These are phyloP conservation scores for Trametes versicolor DNA, from an alignment of 1,284 basidiomycete genomes.

Conservation along the genomic window DNA sequence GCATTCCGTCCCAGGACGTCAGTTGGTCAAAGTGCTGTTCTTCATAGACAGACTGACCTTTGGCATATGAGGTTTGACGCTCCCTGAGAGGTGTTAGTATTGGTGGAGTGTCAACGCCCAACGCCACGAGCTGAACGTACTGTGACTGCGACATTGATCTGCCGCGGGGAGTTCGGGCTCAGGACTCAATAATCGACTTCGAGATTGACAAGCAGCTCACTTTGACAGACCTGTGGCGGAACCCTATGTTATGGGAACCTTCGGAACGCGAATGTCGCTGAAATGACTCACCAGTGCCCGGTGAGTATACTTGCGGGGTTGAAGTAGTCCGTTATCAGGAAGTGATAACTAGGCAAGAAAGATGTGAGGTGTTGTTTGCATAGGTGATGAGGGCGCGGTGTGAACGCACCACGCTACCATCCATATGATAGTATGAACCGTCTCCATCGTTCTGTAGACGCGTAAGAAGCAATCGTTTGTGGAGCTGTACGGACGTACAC, in stretches of 20 bases:
- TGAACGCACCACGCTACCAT: conserved; percentile 16
- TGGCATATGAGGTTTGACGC: conserved; percentile 16
- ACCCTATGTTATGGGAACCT: background rate
- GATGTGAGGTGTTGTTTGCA: background rate
- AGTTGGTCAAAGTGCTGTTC: background rate
- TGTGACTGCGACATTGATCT: conserved; percentile 13
- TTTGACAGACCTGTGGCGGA: conserved; percentile 6
- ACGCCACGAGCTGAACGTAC: background rate
- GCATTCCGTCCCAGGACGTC: background rate
- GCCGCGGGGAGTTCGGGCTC: background rate
- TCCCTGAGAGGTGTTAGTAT: conserved; percentile 9
- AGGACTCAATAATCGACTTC: background rate
- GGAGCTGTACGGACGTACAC: background rate
- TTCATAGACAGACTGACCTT: background rate
- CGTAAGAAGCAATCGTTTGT: background rate
- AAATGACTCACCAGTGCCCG: conserved; percentile 6
- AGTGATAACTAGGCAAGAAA: conserved; percentile 8
- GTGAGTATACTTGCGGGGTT: conserved; percentile 8
- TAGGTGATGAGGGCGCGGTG: too few species aligned
- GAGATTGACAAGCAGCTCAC: background rate
- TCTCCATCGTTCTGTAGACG: conserved; percentile 1
- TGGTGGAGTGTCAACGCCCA: background rate
- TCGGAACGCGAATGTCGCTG: background rate
- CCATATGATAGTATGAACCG: conserved; percentile 12
- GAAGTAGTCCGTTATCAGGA: conserved; percentile 14